Percentiles rank a stretch among this genome's conserved stretches.
Evolutionary conservation across 371 early-diverging fungal species (phyloP).

Genomic region (Zopfochytrium polystomum): DNA sequence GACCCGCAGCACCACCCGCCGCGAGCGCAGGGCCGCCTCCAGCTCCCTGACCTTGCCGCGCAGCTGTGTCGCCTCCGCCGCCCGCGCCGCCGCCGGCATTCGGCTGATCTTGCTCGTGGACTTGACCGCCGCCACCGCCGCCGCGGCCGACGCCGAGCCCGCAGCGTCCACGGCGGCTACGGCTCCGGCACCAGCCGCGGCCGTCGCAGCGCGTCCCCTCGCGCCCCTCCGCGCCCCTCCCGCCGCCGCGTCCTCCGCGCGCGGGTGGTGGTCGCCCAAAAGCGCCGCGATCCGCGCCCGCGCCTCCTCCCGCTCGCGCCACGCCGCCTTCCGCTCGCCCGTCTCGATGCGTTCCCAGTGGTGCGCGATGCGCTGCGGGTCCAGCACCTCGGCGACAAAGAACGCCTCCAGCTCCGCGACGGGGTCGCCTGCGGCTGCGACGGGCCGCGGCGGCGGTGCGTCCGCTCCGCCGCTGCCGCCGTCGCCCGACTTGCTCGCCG

Average conservation of each 20-base stretch:
- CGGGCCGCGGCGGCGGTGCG: no score
- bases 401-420: neutral
- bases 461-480: neutral
- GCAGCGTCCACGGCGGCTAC: neutral
- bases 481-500: neutral
- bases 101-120: no score
- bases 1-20: neutral
- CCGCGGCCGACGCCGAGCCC: neutral
- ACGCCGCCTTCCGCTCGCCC: neutral
- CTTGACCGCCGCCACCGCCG: no score
- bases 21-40: neutral
- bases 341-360: neutral
- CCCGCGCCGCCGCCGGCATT: neutral
- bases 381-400: neutral
- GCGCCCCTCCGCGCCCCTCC: no score
- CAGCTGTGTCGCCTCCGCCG: neutral
- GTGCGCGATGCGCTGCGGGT: neutral
- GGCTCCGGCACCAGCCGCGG: no score
- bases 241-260: no score
- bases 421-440: no score
- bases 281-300: no score
- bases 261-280: no score
- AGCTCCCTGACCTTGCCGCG: neutral
- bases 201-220: no score
- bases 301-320: neutral